These are phyloP conservation scores for Deuterostichococcus epilithicus DNA, from an alignment of 139 green algal genomes.

Conservation along the genomic window DNA sequence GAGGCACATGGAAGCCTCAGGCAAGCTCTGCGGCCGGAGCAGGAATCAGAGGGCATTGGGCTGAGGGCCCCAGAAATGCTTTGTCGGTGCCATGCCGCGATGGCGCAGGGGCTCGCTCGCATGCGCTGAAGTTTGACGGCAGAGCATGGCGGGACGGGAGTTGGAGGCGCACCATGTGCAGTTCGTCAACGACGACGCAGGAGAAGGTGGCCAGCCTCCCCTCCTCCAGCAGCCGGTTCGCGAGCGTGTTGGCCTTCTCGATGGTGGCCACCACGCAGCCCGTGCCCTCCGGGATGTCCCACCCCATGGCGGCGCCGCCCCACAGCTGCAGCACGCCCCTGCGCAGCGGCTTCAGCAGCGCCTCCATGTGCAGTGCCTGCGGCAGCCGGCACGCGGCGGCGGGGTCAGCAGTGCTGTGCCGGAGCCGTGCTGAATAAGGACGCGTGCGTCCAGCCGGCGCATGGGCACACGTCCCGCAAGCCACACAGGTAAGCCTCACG, in stretches of 20 bases:
- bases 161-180: slow-evolving; percentile 76
- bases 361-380: not conserved
- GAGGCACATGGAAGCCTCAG: no score
- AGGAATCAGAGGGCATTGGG: no score
- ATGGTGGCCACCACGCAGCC: slow-evolving; percentile 66
- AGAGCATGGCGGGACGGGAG: not conserved
- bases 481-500: no score
- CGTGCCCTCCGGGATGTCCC: not conserved
- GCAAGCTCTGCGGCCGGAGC: no score
- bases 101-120: not conserved
- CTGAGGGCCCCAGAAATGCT: no score
- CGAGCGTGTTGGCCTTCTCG: slow-evolving; percentile 77
- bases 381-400: no score
- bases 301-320: not conserved
- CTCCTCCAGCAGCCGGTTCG: slow-evolving; percentile 47
- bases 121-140: not conserved
- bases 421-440: no score
- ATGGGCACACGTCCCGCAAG: no score
- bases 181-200: slow-evolving; percentile 83
- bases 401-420: no score
- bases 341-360: not conserved
- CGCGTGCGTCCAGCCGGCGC: no score
- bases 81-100: not conserved
- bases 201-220: slow-evolving; percentile 18
- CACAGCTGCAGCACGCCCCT: not conserved